A percentile compares a stretch with the other conserved stretches of the same genome.
Conservation (phyloP, 352 stramenopile species). For the Pythium phragmitis region DNA sequence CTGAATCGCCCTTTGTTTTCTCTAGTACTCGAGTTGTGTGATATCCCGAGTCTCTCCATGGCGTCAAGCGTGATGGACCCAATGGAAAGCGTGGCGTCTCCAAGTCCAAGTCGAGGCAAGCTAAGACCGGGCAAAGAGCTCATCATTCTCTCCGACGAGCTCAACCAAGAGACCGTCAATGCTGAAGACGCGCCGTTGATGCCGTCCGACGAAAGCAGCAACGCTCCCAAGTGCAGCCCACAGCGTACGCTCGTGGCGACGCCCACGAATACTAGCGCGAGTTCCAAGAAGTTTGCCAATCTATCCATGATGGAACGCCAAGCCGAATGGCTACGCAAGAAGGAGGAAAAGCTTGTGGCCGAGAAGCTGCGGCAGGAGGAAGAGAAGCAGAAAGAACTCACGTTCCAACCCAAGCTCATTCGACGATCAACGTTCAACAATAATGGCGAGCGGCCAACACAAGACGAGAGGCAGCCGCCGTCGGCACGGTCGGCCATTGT, state of each 20-base stretch:
- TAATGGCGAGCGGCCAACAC: slow-evolving; percentile 36
- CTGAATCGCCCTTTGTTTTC: background rate
- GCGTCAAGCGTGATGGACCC: slow-evolving; percentile 15
- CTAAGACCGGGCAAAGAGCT: slow-evolving; percentile 75
- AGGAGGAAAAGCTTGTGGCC: slow-evolving; percentile 69
- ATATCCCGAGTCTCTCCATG: slow-evolving; percentile 42
- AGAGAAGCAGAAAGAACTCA: slow-evolving; percentile 77
- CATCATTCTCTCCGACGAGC: slow-evolving; percentile 62
- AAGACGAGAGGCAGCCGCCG: slow-evolving; percentile 15
- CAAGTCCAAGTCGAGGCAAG: slow-evolving; percentile 72
- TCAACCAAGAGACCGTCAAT: slow-evolving; percentile 17
- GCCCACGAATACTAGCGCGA: slow-evolving; percentile 1
- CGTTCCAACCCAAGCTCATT: slow-evolving; percentile 81
- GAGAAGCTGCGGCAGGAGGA: slow-evolving; percentile 63
- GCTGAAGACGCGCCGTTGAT: slow-evolving; percentile 25
- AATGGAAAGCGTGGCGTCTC: slow-evolving; percentile 10
- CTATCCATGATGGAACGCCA: slow-evolving; percentile 83
- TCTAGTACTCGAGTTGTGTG: slow-evolving; percentile 64
- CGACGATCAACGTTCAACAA: slow-evolving; percentile 56
- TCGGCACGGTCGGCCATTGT: slow-evolving; percentile 14
- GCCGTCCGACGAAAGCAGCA: slow-evolving; percentile 22
- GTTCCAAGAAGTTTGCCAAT: slow-evolving; percentile 48
- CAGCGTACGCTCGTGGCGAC: background rate
- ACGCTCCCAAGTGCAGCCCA: slow-evolving; percentile 1
- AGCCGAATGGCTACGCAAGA: slow-evolving; percentile 75